A percentile compares a stretch with the other conserved stretches of the same genome.
phyloP scores from a whole-genome alignment of 345 rosid species.

The Lumnitzera littorea region DNA sequence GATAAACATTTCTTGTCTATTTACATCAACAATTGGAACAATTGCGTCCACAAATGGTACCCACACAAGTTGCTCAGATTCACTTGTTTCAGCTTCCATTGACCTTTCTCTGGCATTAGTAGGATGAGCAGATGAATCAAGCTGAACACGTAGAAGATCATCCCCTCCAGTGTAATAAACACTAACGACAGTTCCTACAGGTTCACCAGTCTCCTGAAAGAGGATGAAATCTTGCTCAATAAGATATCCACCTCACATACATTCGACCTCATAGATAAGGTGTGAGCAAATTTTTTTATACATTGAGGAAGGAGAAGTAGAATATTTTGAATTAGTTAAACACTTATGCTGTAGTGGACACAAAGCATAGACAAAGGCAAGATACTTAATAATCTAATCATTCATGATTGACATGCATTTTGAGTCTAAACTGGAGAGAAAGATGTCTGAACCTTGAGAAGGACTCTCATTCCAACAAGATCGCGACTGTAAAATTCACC shows the following conservation, averaged over 20 bases:
- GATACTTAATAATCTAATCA: too few relatives aligned
- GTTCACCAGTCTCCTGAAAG: slow-evolving; percentile 65
- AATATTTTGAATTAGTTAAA: too few relatives aligned
- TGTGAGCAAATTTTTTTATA: too few relatives aligned
- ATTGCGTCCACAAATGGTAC: slow-evolving; percentile 82
- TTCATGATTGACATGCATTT: too few relatives aligned
- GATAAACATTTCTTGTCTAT: slow-evolving; percentile 60
- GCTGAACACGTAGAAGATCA: slow-evolving; percentile 76
- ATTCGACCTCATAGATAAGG: too few relatives aligned
- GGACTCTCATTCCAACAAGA: slow-evolving; percentile 78
- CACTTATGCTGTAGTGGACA: too few relatives aligned
- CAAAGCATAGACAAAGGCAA: too few relatives aligned
- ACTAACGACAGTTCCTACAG: slow-evolving; percentile 72
- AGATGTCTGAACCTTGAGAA: slow-evolving; percentile 43
- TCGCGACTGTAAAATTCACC: slow-evolving; percentile 80
- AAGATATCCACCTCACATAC: too few relatives aligned
- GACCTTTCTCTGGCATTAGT: slow-evolving; percentile 32
- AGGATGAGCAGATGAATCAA: slow-evolving; percentile 29
- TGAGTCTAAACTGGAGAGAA: too few relatives aligned
- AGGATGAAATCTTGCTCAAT: background rate
- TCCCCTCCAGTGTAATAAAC: slow-evolving; percentile 67
- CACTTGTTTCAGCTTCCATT: slow-evolving; percentile 20
- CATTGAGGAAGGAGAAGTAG: too few relatives aligned
- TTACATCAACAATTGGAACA: slow-evolving; percentile 76
- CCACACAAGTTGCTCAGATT: slow-evolving; percentile 57